Evolutionary conservation across 2,329 filamentous ascomycete genomes (phyloP), one percentile per base, ranked within the genome.

Genomic region (Colletotrichum liaoningense): DNA sequence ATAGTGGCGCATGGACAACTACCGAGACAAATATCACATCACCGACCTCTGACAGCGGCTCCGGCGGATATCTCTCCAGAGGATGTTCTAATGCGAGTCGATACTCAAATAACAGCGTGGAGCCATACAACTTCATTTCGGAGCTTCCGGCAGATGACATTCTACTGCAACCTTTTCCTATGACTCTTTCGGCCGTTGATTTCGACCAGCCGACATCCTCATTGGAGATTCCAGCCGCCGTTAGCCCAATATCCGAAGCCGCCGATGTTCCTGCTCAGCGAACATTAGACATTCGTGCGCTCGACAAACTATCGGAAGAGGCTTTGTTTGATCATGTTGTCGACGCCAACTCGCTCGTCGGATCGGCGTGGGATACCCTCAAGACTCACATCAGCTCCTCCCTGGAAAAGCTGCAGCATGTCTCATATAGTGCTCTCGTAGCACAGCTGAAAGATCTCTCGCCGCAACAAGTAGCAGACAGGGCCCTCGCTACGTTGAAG

Each of bases 321-420:
- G 74, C 38, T 72, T 66, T 70, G 77, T 74, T 26, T 33, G 70
- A 70, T 5, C 77, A 79, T 54, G 76, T 74, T 49, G 80, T 79
- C 6, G 84, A 83, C 67, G 77, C 80, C 22, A 81, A 82, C 75
- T 79, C 82, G 2, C 78, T 90, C 3, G 81, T 88, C n/a, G 78
- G 76, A 5, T 81, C 84, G 8, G 82, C 83, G 4, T 88, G 84
- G 84, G 84, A 86, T 63, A 78, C 84, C 5, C 78, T 90, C 28
- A 79, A 84, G 46, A 80, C 86, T 73, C 87, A 89, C 67, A 79
- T 89, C 35, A 77, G 81, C 8, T 83, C 80, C 1, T 89, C 88
- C 0, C 77, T 84, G 72, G 69, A 79, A 38, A 89, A 87, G 74
- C 79, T 89, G 12, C 78, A 80, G 19, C 76, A 81, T 28, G 73